Conservation (phyloP, 2,329 filamentous ascomycete genomes). For the Beauveria rudraprayagi region DNA sequence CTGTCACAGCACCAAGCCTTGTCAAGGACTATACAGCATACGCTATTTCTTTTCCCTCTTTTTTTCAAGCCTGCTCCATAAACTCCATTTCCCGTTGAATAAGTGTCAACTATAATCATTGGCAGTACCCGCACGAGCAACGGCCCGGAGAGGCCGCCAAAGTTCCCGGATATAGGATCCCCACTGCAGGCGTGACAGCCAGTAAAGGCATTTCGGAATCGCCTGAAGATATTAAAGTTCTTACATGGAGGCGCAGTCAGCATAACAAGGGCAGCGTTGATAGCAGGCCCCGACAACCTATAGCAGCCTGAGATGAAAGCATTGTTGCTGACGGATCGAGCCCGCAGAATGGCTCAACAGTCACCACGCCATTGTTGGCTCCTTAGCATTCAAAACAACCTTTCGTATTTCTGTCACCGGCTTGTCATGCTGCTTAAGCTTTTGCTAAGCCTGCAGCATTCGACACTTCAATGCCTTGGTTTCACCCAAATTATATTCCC, state of each 20-base stretch:
- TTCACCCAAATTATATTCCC: neutral
- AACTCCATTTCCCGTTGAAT: neutral
- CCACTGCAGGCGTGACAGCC: neutral
- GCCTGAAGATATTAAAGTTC: neutral
- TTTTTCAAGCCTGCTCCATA: neutral
- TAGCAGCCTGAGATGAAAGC: neutral
- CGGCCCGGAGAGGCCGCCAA: constrained; percentile 2
- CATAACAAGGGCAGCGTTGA: neutral
- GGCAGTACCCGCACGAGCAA: neutral
- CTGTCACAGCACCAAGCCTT: neutral
- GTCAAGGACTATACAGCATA: neutral
- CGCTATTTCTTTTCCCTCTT: too few relatives aligned
- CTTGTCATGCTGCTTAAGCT: neutral
- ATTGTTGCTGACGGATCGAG: too few relatives aligned
- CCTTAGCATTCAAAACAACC: neutral
- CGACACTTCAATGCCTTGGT: neutral
- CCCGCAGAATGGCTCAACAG: neutral
- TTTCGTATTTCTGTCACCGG: neutral
- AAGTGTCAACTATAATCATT: neutral
- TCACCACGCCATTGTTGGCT: neutral
- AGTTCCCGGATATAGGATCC: neutral
- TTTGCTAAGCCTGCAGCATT: neutral
- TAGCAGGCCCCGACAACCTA: neutral
- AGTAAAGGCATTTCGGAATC: neutral
- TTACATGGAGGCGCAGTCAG: neutral